Evolutionary conservation across 2,329 filamentous ascomycete genomes (phyloP).

Genomic region (Sporothrix pallida): DNA sequence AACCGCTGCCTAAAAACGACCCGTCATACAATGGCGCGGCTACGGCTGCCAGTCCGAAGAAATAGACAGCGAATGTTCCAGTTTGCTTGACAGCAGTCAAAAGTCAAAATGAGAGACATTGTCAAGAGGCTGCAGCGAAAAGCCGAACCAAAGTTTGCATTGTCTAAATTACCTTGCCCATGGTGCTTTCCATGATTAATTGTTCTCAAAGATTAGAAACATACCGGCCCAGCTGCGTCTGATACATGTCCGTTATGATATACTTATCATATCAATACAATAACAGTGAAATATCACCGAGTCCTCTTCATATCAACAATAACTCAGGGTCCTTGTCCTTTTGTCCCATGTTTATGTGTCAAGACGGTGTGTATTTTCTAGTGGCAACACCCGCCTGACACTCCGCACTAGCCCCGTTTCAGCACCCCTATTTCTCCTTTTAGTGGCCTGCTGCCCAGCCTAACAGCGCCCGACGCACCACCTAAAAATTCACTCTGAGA

Average conservation of each 20-base stretch:
- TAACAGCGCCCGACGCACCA: neutral
- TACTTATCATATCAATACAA: too few species aligned
- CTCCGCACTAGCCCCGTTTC: conserved; percentile 24
- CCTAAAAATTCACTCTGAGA: neutral
- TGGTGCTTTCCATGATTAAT: neutral
- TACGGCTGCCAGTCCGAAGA: neutral
- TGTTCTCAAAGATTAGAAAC: too few species aligned
- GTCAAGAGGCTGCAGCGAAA: neutral
- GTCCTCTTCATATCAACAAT: too few species aligned
- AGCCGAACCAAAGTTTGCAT: neutral
- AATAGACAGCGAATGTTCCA: neutral
- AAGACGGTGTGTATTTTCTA: too few species aligned
- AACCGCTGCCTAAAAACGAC: conserved; percentile 17
- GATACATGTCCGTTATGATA: too few species aligned
- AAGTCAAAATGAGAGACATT: conserved; percentile 11
- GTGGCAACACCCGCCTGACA: conserved; percentile 3
- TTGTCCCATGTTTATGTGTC: neutral
- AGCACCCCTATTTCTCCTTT: neutral
- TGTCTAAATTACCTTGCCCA: neutral
- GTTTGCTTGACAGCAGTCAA: conserved; percentile 7
- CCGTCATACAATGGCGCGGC: conserved; percentile 18
- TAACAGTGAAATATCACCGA: too few species aligned
- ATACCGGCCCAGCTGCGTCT: too few species aligned
- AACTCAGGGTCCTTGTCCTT: neutral
- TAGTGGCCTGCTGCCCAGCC: conserved; percentile 7